phyloP scores from a whole-genome alignment of 2,329 filamentous ascomycete genomes.

The Tolypocladium pustulatum region DNA sequence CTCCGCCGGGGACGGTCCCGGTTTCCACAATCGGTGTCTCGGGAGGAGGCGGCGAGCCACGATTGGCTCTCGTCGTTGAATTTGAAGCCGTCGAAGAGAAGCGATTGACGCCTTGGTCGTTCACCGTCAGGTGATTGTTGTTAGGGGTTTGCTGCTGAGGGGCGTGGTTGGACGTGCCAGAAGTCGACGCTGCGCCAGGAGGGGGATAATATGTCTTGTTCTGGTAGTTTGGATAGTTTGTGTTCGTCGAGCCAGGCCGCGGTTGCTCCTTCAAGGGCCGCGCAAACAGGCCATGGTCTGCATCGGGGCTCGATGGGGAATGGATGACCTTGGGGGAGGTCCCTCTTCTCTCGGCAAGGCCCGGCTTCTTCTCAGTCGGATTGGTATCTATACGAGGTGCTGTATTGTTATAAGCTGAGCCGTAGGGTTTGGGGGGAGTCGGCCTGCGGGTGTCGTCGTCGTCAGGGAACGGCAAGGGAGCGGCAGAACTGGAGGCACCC shows the following conservation, averaged over 20 bases:
- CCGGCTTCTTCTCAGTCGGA: slow-evolving; percentile 47
- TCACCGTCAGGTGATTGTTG: slow-evolving; percentile 17
- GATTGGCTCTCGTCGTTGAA: slow-evolving; percentile 82
- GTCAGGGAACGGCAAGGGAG: slow-evolving; percentile 61
- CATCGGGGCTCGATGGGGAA: slow-evolving; percentile 68
- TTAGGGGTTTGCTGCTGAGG: slow-evolving; percentile 9
- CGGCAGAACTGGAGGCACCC: slow-evolving; percentile 60
- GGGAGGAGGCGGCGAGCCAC: slow-evolving; percentile 88
- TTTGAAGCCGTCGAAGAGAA: slow-evolving; percentile 79
- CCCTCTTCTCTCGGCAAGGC: slow-evolving; percentile 71
- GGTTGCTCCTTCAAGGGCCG: slow-evolving; percentile 41
- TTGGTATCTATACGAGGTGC: slow-evolving; percentile 44
- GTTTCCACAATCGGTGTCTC: slow-evolving; percentile 79
- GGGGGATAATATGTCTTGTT: slow-evolving; percentile 52
- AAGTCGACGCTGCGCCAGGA: slow-evolving; percentile 27
- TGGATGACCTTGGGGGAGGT: slow-evolving; percentile 74
- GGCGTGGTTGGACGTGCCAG: slow-evolving; percentile 22
- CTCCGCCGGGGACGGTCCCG: slow-evolving; percentile 58
- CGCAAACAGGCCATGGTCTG: slow-evolving; percentile 72
- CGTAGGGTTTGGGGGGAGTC: slow-evolving; percentile 32
- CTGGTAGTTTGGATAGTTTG: slow-evolving; percentile 39
- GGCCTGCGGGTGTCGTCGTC: slow-evolving; percentile 47
- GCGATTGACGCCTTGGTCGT: slow-evolving; percentile 44
- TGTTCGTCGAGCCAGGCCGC: slow-evolving; percentile 27
- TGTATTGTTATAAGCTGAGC: slow-evolving; percentile 37